Conservation (phyloP, 208 protist species). For the Trypanosoma scelopori region DNA sequence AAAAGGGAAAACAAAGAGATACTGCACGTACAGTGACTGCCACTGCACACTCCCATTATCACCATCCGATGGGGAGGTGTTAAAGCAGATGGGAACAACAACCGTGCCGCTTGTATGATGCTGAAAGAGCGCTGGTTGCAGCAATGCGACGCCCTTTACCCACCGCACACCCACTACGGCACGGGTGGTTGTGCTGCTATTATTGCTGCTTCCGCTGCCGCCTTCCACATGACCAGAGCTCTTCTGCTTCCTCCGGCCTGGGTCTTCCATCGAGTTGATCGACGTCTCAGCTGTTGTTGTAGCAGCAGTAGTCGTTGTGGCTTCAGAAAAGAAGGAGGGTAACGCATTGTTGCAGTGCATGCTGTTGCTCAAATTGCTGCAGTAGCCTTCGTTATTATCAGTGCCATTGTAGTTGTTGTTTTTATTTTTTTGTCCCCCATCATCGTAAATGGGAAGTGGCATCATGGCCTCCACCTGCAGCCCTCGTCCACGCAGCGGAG, state of each 20-base stretch:
- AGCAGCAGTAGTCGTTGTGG: neutral
- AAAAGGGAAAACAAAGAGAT: constrained; percentile 54
- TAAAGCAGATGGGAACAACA: constrained; percentile 30
- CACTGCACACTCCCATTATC: neutral
- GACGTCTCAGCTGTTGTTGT: neutral
- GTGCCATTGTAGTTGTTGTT: too few species aligned
- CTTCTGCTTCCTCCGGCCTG: neutral
- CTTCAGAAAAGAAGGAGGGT: neutral
- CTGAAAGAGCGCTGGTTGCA: constrained; percentile 29
- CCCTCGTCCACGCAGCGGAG: constrained; percentile 10
- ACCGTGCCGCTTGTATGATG: constrained; percentile 32
- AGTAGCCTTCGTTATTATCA: neutral
- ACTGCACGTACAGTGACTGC: constrained; percentile 65
- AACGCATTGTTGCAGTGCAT: neutral
- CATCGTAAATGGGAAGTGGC: constrained; percentile 21
- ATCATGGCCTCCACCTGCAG: constrained; percentile 23
- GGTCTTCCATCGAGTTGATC: too few species aligned
- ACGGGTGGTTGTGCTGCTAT: constrained; percentile 1
- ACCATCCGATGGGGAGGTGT: neutral
- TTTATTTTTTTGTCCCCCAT: too few species aligned
- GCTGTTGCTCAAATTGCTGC: neutral
- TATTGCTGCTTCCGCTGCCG: neutral
- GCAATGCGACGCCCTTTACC: constrained; percentile 22
- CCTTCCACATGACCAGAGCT: too few species aligned
- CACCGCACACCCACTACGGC: constrained; percentile 39